Evolutionary conservation across 2,329 filamentous ascomycete genomes (phyloP).

Genomic region (Neofusicoccum kwambonambiense): DNA sequence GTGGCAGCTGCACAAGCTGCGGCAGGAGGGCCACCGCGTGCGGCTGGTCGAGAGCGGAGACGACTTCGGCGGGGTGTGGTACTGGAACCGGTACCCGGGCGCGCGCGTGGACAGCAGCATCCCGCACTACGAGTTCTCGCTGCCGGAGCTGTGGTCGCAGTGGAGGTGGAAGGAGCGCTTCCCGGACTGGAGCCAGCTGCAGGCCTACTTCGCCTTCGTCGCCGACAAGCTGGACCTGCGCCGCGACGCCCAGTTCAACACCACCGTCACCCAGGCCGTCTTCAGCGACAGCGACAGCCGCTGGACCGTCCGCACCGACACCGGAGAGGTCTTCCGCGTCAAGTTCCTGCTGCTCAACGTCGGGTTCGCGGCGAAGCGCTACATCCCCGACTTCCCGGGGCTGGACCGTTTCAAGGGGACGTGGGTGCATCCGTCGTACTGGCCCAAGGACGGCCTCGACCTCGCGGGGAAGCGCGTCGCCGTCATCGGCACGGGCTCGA

Average conservation of each 20-base stretch:
- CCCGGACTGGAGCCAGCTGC: slow-evolving; percentile 33
- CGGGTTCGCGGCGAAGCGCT: slow-evolving; percentile 32
- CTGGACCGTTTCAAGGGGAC: slow-evolving; percentile 36
- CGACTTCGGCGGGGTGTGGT: slow-evolving; percentile 29
- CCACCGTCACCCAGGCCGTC: slow-evolving; percentile 31
- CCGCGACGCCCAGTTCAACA: slow-evolving; percentile 43
- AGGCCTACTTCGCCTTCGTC: slow-evolving; percentile 36
- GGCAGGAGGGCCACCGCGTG: slow-evolving; percentile 26
- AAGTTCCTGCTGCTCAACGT: slow-evolving; percentile 33
- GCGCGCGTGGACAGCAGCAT: slow-evolving; percentile 17
- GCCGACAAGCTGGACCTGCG: slow-evolving; percentile 34
- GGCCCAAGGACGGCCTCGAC: slow-evolving; percentile 19
- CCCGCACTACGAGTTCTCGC: slow-evolving; percentile 32
- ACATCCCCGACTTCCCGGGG: slow-evolving; percentile 34
- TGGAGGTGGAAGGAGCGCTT: slow-evolving; percentile 40
- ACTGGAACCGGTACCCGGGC: slow-evolving; percentile 32
- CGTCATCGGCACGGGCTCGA: slow-evolving; percentile 30
- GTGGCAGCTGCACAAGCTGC: slow-evolving; percentile 28
- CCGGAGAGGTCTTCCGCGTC: slow-evolving; percentile 24
- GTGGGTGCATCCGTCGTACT: slow-evolving; percentile 30
- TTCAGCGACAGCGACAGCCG: slow-evolving; percentile 28
- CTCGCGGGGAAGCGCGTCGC: slow-evolving; percentile 22
- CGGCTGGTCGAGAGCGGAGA: slow-evolving; percentile 26
- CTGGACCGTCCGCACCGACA: slow-evolving; percentile 34
- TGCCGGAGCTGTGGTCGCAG: slow-evolving; percentile 28